A percentile compares a stretch with the other conserved stretches of the same genome.
Conservation (phyloP, 176 grass and related monocot genomes). For the Poa annua region DNA sequence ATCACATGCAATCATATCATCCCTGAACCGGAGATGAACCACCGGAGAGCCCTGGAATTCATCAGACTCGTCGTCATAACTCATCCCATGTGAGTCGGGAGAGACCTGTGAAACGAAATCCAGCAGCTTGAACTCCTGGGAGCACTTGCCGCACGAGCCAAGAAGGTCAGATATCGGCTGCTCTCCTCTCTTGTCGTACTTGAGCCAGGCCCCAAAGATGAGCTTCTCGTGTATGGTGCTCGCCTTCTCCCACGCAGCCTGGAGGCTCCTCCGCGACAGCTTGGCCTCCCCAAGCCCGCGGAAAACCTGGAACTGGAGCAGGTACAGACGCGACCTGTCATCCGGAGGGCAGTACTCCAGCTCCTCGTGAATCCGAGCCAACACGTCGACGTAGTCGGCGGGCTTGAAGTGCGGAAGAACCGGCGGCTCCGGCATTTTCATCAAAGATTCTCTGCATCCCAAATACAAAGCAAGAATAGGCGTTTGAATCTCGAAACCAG, state of each 20-base stretch:
- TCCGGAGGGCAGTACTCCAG: conserved; percentile 73
- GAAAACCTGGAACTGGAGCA: conserved; percentile 94
- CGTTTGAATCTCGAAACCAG: conserved; percentile 19
- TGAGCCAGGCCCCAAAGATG: conserved; percentile 87
- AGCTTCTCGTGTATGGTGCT: conserved; percentile 91
- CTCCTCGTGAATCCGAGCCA: conserved; percentile 95
- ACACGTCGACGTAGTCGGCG: conserved; percentile 72
- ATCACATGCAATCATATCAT: conserved; percentile 86
- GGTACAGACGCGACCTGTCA: conserved; percentile 68
- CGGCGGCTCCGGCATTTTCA: conserved; percentile 75
- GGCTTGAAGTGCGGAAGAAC: conserved; percentile 86
- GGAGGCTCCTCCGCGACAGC: conserved; percentile 76
- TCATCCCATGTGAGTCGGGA: conserved; percentile 22
- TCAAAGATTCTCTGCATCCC: conserved; percentile 76
- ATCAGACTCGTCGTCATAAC: conserved; percentile 32
- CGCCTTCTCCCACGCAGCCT: conserved; percentile 87
- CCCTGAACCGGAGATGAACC: conserved; percentile 76
- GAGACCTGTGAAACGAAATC: conserved; percentile 78
- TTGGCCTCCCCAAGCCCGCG: conserved; percentile 82
- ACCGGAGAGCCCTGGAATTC: conserved; percentile 49
- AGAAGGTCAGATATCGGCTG: conserved; percentile 85
- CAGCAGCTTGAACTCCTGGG: conserved; percentile 86
- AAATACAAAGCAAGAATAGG: not conserved
- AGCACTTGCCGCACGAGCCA: conserved; percentile 84
- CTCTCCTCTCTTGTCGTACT: conserved; percentile 93